These are phyloP conservation scores for Gilbertella persicaria DNA, from an alignment of 371 early-diverging fungal species.

Conservation along the genomic window DNA sequence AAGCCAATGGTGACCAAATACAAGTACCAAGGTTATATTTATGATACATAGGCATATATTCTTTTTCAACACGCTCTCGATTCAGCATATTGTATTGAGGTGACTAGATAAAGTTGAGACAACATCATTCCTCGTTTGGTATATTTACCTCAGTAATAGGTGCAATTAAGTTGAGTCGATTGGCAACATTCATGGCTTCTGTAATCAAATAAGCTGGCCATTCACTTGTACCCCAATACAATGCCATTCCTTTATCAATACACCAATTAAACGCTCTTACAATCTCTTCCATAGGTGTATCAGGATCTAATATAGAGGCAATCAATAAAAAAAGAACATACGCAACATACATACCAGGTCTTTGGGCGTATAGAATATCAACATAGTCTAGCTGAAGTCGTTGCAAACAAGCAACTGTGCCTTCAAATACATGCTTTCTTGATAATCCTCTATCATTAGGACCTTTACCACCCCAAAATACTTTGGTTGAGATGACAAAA, in stretches of 20 bases:
- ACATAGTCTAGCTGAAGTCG: conserved; percentile 81
- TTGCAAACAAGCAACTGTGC: conserved; percentile 73
- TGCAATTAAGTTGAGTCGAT: conserved; percentile 65
- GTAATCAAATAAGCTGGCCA: conserved; percentile 82
- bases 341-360: conserved; percentile 61
- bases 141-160: conserved; percentile 59
- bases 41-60: conserved; percentile 74
- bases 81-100: conserved; percentile 89
- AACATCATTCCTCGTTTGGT: neutral
- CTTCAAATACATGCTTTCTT: conserved; percentile 86
- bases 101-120: conserved; percentile 64
- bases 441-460: conserved; percentile 85
- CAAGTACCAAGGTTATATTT: conserved; percentile 75
- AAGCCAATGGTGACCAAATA: conserved; percentile 82
- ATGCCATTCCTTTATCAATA: conserved; percentile 81
- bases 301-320: conserved; percentile 34
- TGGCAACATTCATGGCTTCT: conserved; percentile 77
- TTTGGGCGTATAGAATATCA: conserved; percentile 82
- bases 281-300: conserved; percentile 81
- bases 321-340: neutral
- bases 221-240: conserved; percentile 89
- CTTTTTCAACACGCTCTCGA: conserved; percentile 78
- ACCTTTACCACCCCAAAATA: conserved; percentile 82
- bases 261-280: conserved; percentile 87
- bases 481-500: conserved; percentile 81